Evolutionary conservation across 352 stramenopile species (phyloP).

Genomic region (Plasmopara halstedii): DNA sequence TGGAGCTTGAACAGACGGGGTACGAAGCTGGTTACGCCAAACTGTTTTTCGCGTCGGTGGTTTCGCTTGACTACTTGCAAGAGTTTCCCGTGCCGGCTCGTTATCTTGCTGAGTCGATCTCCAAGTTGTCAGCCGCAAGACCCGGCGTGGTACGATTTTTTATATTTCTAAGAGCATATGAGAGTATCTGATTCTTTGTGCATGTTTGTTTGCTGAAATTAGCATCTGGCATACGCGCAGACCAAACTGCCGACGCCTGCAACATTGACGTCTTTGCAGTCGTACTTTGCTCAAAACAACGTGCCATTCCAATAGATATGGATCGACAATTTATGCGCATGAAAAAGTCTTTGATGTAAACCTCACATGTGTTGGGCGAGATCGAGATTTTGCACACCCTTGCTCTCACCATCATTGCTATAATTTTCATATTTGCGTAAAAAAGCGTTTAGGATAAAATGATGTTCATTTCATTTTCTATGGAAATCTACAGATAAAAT

Average conservation of each 20-base stretch:
- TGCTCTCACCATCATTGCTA: conserved; percentile 2
- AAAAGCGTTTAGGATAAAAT: conserved; percentile 17
- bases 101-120: conserved; percentile 59
- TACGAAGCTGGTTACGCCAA: conserved; percentile 94
- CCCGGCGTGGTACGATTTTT: conserved; percentile 52
- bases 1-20: conserved; percentile 72
- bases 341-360: conserved; percentile 9
- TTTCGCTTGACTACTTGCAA: conserved; percentile 78
- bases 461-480: conserved; percentile 34
- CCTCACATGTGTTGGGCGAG: conserved; percentile 18
- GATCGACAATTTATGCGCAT: not conserved
- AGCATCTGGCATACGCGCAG: conserved; percentile 48
- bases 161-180: not conserved
- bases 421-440: conserved; percentile 1
- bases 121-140: conserved; percentile 55
- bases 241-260: conserved; percentile 31
- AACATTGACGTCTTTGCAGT: conserved; percentile 30
- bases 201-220: conserved; percentile 4
- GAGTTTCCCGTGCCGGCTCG: conserved; percentile 56
- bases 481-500: conserved; percentile 22
- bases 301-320: conserved; percentile 51
- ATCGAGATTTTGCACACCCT: conserved; percentile 1
- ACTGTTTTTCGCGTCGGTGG: conserved; percentile 87
- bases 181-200: conserved; percentile 8
- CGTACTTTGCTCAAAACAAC: conserved; percentile 63